A percentile compares a stretch with the other conserved stretches of the same genome.
Evolutionary conservation across 225 moss, liverwort and hornwort genomes (phyloP).

Genomic region (Marchantia paleacea): DNA sequence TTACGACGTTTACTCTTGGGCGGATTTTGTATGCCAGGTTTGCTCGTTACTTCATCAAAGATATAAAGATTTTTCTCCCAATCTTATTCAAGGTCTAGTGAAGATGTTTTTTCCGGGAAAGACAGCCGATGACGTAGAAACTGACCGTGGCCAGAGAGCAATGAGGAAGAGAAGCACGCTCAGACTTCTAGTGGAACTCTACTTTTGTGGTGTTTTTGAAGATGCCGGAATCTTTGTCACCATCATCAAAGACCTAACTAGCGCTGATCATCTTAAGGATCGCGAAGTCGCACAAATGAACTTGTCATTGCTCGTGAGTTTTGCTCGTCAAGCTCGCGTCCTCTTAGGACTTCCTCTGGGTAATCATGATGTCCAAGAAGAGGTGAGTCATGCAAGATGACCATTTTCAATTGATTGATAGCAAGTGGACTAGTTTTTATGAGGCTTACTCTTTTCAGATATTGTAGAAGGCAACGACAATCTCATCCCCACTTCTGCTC

Average conservation of each 20-base stretch:
- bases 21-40: constrained; percentile 43
- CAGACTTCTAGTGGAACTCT: constrained; percentile 88
- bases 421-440: background rate
- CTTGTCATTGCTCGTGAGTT: constrained; percentile 94
- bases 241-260: constrained; percentile 86
- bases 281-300: constrained; percentile 91
- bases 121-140: constrained; percentile 65
- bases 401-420: background rate
- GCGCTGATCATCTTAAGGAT: constrained; percentile 79
- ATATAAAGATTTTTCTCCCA: constrained; percentile 92
- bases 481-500: no score
- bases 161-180: constrained; percentile 94
- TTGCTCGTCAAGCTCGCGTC: constrained; percentile 92
- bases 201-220: constrained; percentile 93
- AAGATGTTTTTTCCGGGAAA: constrained; percentile 86
- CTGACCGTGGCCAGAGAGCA: constrained; percentile 87
- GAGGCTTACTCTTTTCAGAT: background rate
- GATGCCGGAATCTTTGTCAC: constrained; percentile 80
- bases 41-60: constrained; percentile 95
- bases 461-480: no score
- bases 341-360: constrained; percentile 76
- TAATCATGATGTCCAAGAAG: constrained; percentile 89
- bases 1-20: background rate
- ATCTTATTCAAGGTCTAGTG: constrained; percentile 71
- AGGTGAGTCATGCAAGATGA: constrained; percentile 39